phyloP scores from a whole-genome alignment of 1,284 basidiomycete species.

The Austropuccinia psidii region DNA sequence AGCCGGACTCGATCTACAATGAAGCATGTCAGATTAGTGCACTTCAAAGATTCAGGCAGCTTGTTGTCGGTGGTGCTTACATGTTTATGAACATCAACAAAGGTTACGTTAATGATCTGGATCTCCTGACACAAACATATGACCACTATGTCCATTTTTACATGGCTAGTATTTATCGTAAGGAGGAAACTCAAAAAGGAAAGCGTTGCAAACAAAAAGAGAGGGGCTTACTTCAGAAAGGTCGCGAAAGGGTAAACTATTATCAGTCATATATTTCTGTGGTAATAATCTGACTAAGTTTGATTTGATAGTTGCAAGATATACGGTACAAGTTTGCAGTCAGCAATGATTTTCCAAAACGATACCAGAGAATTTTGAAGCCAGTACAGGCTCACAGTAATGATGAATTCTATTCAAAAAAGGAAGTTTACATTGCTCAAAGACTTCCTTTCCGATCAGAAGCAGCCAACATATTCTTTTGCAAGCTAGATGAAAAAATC shows the following conservation, averaged over 20 bases:
- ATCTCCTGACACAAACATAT: not conserved
- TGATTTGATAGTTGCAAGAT: not conserved
- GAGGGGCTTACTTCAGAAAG: not conserved
- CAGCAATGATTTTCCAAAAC: constrained; percentile 3
- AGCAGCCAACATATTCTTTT: not conserved
- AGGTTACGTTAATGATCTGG: not conserved
- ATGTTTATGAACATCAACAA: constrained; percentile 2
- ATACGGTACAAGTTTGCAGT: not conserved
- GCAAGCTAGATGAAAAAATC: not conserved
- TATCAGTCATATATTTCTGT: not conserved
- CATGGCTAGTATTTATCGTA: not conserved
- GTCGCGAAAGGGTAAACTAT: not conserved
- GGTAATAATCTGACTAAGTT: not conserved
- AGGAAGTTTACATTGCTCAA: not conserved
- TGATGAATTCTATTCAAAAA: not conserved
- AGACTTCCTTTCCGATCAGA: not conserved
- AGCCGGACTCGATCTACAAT: not conserved
- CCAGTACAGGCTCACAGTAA: constrained; percentile 3
- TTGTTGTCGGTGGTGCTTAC: not conserved
- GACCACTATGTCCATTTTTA: constrained; percentile 6
- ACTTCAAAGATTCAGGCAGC: not conserved
- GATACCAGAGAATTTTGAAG: not conserved
- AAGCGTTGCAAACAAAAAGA: not conserved
- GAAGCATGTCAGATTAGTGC: not conserved
- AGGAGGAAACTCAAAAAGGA: not conserved